Evolutionary conservation across 164 flowering plant genomes (phyloP).

Genomic region (Piper longum): DNA sequence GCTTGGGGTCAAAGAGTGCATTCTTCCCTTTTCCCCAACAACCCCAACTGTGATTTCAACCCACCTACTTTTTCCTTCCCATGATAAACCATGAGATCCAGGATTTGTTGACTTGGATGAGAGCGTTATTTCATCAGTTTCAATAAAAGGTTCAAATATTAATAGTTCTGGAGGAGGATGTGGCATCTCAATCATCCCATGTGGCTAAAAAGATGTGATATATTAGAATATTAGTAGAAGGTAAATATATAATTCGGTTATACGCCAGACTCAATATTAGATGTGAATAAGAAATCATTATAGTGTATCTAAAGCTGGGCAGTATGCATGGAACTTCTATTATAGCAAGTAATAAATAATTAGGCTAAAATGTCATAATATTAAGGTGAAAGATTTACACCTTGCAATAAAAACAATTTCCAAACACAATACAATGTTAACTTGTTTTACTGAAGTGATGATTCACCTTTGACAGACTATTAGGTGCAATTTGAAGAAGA

Average conservation of each 20-base stretch:
- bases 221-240: too few relatives aligned
- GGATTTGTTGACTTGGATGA: conserved; percentile 35
- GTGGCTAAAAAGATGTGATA: conserved; percentile 28
- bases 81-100: conserved; percentile 24
- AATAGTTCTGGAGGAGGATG: conserved; percentile 65
- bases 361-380: too few relatives aligned
- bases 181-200: conserved; percentile 90
- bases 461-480: conserved; percentile 69
- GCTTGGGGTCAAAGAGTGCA: conserved; percentile 80
- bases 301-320: not conserved
- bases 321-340: not conserved
- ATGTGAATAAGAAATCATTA: not conserved
- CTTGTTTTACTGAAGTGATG: not conserved
- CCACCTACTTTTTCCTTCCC: conserved; percentile 84
- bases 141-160: conserved; percentile 87
- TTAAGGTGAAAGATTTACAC: not conserved
- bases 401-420: too few relatives aligned
- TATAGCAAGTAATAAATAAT: not conserved
- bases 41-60: conserved; percentile 90
- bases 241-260: too few relatives aligned
- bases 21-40: conserved; percentile 55
- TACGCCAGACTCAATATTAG: too few relatives aligned
- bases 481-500: conserved; percentile 50
- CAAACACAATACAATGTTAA: too few relatives aligned
- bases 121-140: conserved; percentile 69